These are phyloP conservation scores for Syncephalastrum sp. DNA, from an alignment of 371 early-diverging fungal species.

Conservation along the genomic window DNA sequence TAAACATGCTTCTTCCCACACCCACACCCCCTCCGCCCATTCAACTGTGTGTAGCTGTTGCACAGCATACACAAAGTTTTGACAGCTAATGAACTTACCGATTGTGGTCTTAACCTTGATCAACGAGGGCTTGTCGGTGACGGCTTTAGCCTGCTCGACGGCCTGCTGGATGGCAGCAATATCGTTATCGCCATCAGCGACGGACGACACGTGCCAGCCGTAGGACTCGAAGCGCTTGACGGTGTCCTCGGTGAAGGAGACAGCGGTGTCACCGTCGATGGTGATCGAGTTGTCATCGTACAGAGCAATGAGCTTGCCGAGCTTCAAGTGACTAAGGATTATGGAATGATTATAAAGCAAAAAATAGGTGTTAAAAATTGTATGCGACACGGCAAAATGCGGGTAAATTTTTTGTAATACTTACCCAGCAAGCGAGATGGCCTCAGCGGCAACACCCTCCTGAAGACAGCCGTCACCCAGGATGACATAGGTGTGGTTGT, in stretches of 20 bases:
- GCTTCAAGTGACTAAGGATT: slow-evolving; percentile 74
- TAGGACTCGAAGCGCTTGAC: slow-evolving; percentile 88
- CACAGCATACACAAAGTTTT: not conserved
- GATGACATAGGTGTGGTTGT: slow-evolving; percentile 87
- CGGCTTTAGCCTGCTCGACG: slow-evolving; percentile 77
- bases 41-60: too few relatives aligned
- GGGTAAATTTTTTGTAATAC: slow-evolving; percentile 2
- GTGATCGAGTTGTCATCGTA: slow-evolving; percentile 98
- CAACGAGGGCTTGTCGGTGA: slow-evolving; percentile 85
- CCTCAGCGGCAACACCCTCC: slow-evolving; percentile 98
- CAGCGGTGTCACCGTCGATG: slow-evolving; percentile 92
- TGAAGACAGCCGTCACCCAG: slow-evolving; percentile 99
- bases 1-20: too few relatives aligned
- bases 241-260: slow-evolving; percentile 97
- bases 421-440: slow-evolving; percentile 94
- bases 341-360: too few relatives aligned
- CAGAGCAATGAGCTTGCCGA: slow-evolving; percentile 93
- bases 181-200: slow-evolving; percentile 87
- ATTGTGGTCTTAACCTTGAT: slow-evolving; percentile 88
- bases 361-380: not conserved
- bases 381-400: too few relatives aligned
- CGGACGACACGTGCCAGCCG: slow-evolving; percentile 87
- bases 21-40: too few relatives aligned
- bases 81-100: slow-evolving; percentile 43
- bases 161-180: slow-evolving; percentile 70